Base-by-base conservation (phyloP, 2,329 filamentous ascomycete genomes). In the Diplodia intermedia region DNA sequence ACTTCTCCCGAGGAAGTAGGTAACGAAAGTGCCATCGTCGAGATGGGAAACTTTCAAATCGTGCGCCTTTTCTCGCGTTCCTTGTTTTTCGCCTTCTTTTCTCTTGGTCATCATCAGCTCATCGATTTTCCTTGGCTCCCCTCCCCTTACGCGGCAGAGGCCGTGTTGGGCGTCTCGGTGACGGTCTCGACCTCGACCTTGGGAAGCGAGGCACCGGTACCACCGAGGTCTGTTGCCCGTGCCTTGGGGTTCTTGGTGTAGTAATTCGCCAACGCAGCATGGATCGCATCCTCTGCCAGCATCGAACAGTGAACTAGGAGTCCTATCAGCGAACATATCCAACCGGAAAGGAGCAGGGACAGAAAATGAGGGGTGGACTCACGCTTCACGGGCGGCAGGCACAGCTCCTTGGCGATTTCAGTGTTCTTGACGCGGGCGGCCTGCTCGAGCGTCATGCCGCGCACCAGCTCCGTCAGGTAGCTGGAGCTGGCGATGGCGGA, bases 351-450 rank as follows among this genome's bases (percentile, higher is more conserved):
- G 38, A 14, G 49, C 14, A 31, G 43, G 40, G 15, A 14, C 20
- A 63, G 31, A 33, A n/a, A n/a, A 14, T 4, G 8, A 26, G n/a
- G 53, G 38, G 7, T 55, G 54, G 56, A 88, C 90, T 81, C 83
- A 93, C 91, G 82, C 84, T 96, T 97, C 62, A 97, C 92, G 70
- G 93, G 92, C 43, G 92, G 93, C 76, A 95, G 82, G 77, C 92
- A 95, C 68, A 97, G 85, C 83, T 99, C 96, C 85, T 97, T 96
- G 47, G 95, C 95, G 78, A 99, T 99, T 82, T 99, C 94, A 3
- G 94, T 97, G 82, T 99, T 99, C 84, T 93, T 91, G 75, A 99
- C 92, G 82, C 91, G 90, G 66, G 90, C 89, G 40, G 96, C 95
- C 79, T 99, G 93, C 75, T 99, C 95, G 72, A 99, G 82, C 15